Base-by-base conservation (phyloP, 2,329 filamentous ascomycete genomes). In the Waltergamsia citrina region DNA sequence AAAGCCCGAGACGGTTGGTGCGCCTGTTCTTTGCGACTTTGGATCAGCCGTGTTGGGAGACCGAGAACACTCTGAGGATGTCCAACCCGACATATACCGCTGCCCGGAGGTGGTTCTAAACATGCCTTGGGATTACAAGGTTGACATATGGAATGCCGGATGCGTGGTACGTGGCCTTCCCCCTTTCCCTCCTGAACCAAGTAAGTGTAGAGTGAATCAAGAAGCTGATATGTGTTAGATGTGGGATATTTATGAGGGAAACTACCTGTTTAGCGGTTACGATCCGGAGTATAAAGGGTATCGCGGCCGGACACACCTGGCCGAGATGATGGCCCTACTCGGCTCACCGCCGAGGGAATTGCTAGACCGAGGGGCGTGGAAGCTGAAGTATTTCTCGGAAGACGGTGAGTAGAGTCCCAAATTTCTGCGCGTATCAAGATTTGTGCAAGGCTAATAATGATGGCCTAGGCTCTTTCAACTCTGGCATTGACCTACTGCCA, bases 91-190 rank as follows among this genome's bases (percentile, higher is more conserved):
- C 11, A 39, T 59, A 7, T 66, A 66, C 42, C 43, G 63, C 29
- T 50, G 57, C 2, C 60, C 60, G 0, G 61, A 74, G 38, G 64
- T 71, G 7, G 67, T 71, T 5, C 37, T 73, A 1, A 43, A 54
- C 43, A 50, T 43, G 4, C 55, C 58, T 2, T 73, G 67, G 68
- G 50, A 51, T 0, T 65, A 61, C 33, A 50, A 55, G 14, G 51
- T 67, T 11, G 67, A 74, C 47, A 63, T 74, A 34, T 74, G 68
- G 68, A 69, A 66, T 36, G 53, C 57, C 4, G 67, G 65, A 7
- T 64, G 60, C 35, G 59, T 71, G 67, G 65, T 69, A 52, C 51
- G 57, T 26, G 3, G 2, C 14, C 10, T 5, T 16, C 10, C 14
- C 10, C 7, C 12, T 16, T 30, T n/a, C n/a, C n/a, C n/a, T n/a